Conservation (phyloP, 2,329 filamentous ascomycete genomes). For the Ophiostoma sp. region DNA sequence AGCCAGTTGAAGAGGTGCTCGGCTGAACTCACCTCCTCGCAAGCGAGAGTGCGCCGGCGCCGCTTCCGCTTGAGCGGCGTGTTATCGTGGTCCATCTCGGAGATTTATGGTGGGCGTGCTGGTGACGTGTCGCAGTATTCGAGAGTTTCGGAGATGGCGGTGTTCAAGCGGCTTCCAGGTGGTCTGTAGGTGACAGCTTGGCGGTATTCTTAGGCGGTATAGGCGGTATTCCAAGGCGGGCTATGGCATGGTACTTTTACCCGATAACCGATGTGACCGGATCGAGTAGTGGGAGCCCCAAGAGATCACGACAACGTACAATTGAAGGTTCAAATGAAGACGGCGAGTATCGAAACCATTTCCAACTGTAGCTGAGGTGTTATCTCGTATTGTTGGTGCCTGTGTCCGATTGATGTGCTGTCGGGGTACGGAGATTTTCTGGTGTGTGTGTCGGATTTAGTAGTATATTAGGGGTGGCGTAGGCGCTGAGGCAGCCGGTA, state of each 20-base stretch:
- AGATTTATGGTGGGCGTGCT: background rate
- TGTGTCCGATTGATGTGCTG: background rate
- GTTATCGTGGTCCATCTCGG: conserved; percentile 19
- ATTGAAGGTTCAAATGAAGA: background rate
- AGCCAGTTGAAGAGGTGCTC: background rate
- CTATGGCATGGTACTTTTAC: background rate
- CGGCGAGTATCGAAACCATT: background rate
- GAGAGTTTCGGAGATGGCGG: conserved; percentile 6
- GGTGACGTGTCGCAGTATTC: background rate
- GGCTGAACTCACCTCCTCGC: conserved; percentile 32
- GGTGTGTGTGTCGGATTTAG: conserved; percentile 18
- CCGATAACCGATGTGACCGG: background rate
- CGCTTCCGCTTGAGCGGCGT: conserved; percentile 27
- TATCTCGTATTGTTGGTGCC: background rate
- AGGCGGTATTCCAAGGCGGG: background rate
- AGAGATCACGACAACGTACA: background rate
- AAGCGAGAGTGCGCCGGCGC: conserved; percentile 34
- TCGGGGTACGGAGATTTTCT: conserved; percentile 8
- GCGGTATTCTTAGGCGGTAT: background rate
- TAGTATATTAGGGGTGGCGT: conserved; percentile 1
- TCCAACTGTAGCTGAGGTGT: background rate
- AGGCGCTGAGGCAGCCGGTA: conserved; percentile 11
- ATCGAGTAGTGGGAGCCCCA: background rate
- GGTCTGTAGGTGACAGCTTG: background rate
- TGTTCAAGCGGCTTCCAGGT: background rate